These are phyloP conservation scores for Xylaria sp. DNA, from an alignment of 2,329 filamentous ascomycete genomes.

Conservation along the genomic window DNA sequence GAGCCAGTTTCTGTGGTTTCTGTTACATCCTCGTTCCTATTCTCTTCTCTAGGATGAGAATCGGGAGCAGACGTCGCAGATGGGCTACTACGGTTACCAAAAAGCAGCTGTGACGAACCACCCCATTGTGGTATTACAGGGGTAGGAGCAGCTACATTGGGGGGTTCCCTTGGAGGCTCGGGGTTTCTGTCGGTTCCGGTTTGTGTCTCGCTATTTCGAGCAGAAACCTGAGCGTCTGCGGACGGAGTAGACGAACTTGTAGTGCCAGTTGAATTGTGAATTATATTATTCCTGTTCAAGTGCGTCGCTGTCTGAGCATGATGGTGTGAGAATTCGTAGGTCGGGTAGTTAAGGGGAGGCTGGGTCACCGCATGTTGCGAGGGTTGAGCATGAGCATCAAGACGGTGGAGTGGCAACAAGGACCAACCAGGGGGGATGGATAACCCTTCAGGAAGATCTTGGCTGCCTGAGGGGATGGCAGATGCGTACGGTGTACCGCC, in stretches of 20 bases:
- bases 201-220: conserved; percentile 24
- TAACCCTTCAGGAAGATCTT: conserved; percentile 72
- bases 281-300: conserved; percentile 24
- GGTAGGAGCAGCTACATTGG: conserved; percentile 59
- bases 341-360: conserved; percentile 29
- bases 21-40: too few species aligned
- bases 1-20: conserved; percentile 1
- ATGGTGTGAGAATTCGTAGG: conserved; percentile 34
- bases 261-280: conserved; percentile 15
- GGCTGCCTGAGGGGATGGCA: conserved; percentile 68
- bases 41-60: not conserved
- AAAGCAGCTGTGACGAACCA: conserved; percentile 60
- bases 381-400: conserved; percentile 54
- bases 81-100: conserved; percentile 49
- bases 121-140: conserved; percentile 64
- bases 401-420: conserved; percentile 68
- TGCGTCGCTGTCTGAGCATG: conserved; percentile 33
- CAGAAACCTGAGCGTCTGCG: conserved; percentile 13
- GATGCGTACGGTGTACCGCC: conserved; percentile 57
- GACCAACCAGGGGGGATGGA: conserved; percentile 73
- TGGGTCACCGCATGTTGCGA: conserved; percentile 37
- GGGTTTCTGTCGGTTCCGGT: conserved; percentile 14
- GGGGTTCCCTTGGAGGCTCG: conserved; percentile 40
- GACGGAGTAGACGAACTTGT: conserved; percentile 23
- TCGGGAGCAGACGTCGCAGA: conserved; percentile 31